A percentile compares a stretch with the other conserved stretches of the same genome.
phyloP scores from a whole-genome alignment of 2,329 filamentous ascomycete species.

The Botrytis pseudocinerea region DNA sequence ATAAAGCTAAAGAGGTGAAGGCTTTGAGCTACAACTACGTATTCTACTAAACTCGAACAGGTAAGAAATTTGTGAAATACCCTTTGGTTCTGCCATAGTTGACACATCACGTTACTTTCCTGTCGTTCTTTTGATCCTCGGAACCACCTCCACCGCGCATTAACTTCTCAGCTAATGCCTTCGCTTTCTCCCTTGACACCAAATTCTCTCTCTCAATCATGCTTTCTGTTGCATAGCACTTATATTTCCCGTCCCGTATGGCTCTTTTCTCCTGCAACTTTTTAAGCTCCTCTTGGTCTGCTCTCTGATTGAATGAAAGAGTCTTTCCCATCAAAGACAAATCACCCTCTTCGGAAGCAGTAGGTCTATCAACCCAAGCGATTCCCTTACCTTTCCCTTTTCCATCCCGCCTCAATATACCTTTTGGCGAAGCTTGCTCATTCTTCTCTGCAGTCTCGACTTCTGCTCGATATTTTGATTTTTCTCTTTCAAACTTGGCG shows the following conservation, averaged over 20 bases:
- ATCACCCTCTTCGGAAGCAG: background rate
- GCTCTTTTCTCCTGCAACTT: slow-evolving; percentile 8
- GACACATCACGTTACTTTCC: background rate
- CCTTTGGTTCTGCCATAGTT: background rate
- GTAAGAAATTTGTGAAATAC: background rate
- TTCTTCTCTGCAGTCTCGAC: background rate
- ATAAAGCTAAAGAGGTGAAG: background rate
- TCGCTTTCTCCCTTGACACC: slow-evolving; percentile 2
- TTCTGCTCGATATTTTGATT: background rate
- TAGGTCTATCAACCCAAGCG: background rate
- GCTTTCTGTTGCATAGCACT: background rate
- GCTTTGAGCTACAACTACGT: background rate
- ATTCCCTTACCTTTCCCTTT: background rate
- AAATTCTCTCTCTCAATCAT: background rate
- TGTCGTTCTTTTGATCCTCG: background rate
- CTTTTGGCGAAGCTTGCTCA: background rate
- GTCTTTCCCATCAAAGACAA: background rate
- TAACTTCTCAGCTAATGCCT: background rate
- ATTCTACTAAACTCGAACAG: background rate
- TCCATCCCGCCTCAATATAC: background rate
- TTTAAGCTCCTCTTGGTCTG: slow-evolving; percentile 2
- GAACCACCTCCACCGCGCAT: background rate
- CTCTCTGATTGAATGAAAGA: slow-evolving; percentile 5
- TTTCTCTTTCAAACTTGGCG: background rate
- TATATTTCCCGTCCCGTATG: background rate